A percentile compares a stretch with the other conserved stretches of the same genome.
Evolutionary conservation across 768 basidiomycete genomes (phyloP).

Genomic region (Lentinula raphanica): DNA sequence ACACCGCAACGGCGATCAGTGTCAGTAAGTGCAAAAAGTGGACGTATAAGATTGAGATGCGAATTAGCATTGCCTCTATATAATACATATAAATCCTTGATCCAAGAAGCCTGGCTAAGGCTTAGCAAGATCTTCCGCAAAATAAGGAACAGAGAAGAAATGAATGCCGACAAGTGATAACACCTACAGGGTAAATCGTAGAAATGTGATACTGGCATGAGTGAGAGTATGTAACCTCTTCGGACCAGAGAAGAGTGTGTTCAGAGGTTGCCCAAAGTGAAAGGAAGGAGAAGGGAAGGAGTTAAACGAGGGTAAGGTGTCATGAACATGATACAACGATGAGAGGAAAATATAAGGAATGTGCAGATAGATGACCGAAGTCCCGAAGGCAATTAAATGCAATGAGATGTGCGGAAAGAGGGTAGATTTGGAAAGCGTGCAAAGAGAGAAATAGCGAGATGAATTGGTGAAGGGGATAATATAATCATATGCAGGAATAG

Average conservation of each 20-base stretch:
- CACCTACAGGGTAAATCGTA: slow-evolving; percentile 15
- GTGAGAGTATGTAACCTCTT: slow-evolving; percentile 10
- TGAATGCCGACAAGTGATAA: slow-evolving; percentile 26
- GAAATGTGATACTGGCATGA: slow-evolving; percentile 1
- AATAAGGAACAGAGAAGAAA: slow-evolving; percentile 15
- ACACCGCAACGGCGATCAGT: not conserved
- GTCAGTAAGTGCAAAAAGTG: too few species aligned
- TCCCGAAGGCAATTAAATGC: slow-evolving; percentile 12
- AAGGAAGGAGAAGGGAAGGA: slow-evolving; percentile 7
- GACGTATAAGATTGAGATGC: slow-evolving; percentile 20
- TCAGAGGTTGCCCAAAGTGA: not conserved
- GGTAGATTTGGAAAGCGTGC: slow-evolving; percentile 7
- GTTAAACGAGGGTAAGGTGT: slow-evolving; percentile 11
- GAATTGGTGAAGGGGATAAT: slow-evolving; percentile 7
- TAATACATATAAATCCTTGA: slow-evolving; percentile 35
- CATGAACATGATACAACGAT: slow-evolving; percentile 3
- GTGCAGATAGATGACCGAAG: slow-evolving; percentile 10
- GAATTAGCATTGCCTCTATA: slow-evolving; percentile 33
- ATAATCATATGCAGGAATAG: slow-evolving; percentile 9
- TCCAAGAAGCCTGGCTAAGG: slow-evolving; percentile 24
- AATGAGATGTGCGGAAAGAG: slow-evolving; percentile 15
- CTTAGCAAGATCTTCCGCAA: slow-evolving; percentile 12
- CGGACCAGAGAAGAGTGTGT: slow-evolving; percentile 11
- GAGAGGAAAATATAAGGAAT: slow-evolving; percentile 3
- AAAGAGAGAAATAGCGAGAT: slow-evolving; percentile 10